A percentile compares a stretch with the other conserved stretches of the same genome.
These are phyloP conservation scores for Aspergillus sojae DNA, from an alignment of 2,329 filamentous ascomycete genomes.

Conservation along the genomic window DNA sequence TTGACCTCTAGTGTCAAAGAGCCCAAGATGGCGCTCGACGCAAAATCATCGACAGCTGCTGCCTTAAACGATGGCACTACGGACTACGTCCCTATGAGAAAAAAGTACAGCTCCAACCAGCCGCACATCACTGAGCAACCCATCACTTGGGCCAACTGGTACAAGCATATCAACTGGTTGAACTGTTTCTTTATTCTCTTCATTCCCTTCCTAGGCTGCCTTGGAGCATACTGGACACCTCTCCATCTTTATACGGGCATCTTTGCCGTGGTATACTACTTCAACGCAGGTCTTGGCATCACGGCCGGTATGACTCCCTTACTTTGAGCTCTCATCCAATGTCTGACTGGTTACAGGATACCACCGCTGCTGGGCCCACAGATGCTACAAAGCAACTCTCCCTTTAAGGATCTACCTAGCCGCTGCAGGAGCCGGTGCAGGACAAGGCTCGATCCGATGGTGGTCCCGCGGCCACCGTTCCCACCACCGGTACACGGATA, in stretches of 20 bases:
- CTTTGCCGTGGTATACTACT: slow-evolving; percentile 75
- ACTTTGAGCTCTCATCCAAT: not conserved
- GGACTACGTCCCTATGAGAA: not conserved
- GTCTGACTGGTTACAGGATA: slow-evolving; percentile 53
- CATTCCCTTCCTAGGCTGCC: slow-evolving; percentile 70
- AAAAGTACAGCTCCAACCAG: slow-evolving; percentile 49
- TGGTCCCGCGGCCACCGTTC: slow-evolving; percentile 82
- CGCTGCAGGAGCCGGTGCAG: not conserved
- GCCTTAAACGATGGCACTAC: not conserved
- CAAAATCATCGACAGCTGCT: not conserved
- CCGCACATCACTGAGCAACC: slow-evolving; percentile 78
- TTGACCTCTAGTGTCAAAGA: not conserved
- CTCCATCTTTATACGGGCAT: slow-evolving; percentile 67
- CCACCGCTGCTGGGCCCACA: slow-evolving; percentile 81
- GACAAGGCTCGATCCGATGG: slow-evolving; percentile 70
- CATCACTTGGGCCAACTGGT: slow-evolving; percentile 78
- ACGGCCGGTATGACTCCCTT: slow-evolving; percentile 60
- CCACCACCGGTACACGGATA: slow-evolving; percentile 87
- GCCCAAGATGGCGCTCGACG: not conserved
- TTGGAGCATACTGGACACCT: slow-evolving; percentile 75
- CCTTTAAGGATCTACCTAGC: slow-evolving; percentile 68
- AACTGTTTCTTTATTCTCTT: slow-evolving; percentile 77
- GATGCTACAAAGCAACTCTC: slow-evolving; percentile 72
- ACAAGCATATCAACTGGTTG: slow-evolving; percentile 88
- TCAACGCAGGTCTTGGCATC: slow-evolving; percentile 75